phyloP scores from a whole-genome alignment of 2,329 filamentous ascomycete genomes.

The Leptographium wingfieldii region DNA sequence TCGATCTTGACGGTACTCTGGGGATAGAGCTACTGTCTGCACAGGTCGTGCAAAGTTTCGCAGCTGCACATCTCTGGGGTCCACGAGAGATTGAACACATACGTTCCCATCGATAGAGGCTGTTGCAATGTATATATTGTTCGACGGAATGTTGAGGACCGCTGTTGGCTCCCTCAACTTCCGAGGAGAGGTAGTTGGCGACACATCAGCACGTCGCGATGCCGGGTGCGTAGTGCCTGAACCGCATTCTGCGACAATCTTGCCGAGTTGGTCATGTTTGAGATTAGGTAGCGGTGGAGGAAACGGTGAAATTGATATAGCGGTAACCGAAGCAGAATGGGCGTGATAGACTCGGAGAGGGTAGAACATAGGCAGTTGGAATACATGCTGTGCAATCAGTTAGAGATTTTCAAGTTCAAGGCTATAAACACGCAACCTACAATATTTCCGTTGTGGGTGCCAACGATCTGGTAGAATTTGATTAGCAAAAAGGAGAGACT shows the following conservation, averaged over 20 bases:
- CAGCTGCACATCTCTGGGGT: constrained; percentile 78
- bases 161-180: constrained; percentile 37
- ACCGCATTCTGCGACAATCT: constrained; percentile 23
- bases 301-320: constrained; percentile 79
- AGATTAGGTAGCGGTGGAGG: constrained; percentile 41
- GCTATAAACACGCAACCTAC: constrained; percentile 27
- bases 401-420: not conserved
- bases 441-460: constrained; percentile 93
- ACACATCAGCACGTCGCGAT: constrained; percentile 27
- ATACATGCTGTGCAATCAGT: constrained; percentile 51
- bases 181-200: constrained; percentile 39
- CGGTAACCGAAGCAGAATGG: constrained; percentile 82
- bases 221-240: constrained; percentile 21
- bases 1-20: constrained; percentile 80
- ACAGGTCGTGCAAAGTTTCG: constrained; percentile 90
- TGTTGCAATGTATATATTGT: constrained; percentile 85
- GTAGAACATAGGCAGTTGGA: constrained; percentile 72
- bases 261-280: constrained; percentile 26
- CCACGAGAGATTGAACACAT: constrained; percentile 76
- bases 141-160: constrained; percentile 66
- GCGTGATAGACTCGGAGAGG: constrained; percentile 78
- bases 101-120: constrained; percentile 94
- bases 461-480: constrained; percentile 51
- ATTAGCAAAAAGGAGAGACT: constrained; percentile 11
- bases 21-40: constrained; percentile 85